Conservation (phyloP, 2,329 filamentous ascomycete species). For the Aspergillus sp. region DNA sequence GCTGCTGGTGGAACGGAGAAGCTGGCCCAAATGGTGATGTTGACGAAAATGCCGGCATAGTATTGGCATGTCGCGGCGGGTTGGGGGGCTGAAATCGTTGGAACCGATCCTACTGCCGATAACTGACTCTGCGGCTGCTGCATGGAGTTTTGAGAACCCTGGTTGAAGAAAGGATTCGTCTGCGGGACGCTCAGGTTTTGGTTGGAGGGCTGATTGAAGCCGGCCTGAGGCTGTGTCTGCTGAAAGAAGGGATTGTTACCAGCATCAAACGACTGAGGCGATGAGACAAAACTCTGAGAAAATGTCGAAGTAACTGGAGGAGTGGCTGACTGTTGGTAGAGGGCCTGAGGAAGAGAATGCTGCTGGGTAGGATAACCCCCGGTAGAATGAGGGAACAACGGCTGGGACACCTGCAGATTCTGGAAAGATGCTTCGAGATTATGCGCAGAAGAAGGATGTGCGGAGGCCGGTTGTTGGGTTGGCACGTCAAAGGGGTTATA, state of each 20-base stretch:
- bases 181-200: slow-evolving; percentile 16
- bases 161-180: slow-evolving; percentile 34
- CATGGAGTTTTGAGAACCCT: slow-evolving; percentile 12
- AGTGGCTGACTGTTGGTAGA: slow-evolving; percentile 39
- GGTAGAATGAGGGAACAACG: slow-evolving; percentile 71
- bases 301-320: slow-evolving; percentile 35
- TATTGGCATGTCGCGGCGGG: slow-evolving; percentile 33
- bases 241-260: slow-evolving; percentile 43
- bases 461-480: slow-evolving; percentile 37
- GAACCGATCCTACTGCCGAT: slow-evolving; percentile 7
- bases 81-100: slow-evolving; percentile 6
- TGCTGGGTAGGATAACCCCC: slow-evolving; percentile 52
- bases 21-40: slow-evolving; percentile 24
- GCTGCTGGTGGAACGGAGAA: slow-evolving; percentile 22
- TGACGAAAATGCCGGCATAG: slow-evolving; percentile 32
- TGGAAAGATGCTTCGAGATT: slow-evolving; percentile 67
- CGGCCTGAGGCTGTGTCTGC: slow-evolving; percentile 21
- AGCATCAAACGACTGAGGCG: slow-evolving; percentile 29
- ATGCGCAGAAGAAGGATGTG: slow-evolving; percentile 21
- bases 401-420: slow-evolving; percentile 65
- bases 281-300: slow-evolving; percentile 31
- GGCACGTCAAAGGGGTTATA: slow-evolving; percentile 66
- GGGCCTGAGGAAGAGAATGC: slow-evolving; percentile 32
- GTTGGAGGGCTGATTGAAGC: slow-evolving; percentile 4
- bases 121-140: slow-evolving; percentile 17